phyloP scores from a whole-genome alignment of 2,329 filamentous ascomycete genomes.

The Microthyrium microscopicum region DNA sequence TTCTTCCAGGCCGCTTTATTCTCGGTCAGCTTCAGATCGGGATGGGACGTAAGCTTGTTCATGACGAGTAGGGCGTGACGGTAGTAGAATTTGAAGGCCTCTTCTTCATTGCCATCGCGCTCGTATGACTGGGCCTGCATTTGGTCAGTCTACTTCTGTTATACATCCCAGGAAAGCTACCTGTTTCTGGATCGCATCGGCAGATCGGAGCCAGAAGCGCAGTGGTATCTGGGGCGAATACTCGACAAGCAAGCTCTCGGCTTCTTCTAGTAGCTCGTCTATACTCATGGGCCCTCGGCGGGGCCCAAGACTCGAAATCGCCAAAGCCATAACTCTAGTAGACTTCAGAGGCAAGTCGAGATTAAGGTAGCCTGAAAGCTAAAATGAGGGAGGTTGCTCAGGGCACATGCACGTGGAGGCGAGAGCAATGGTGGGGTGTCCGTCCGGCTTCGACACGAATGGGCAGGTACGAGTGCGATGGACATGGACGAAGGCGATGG shows the following conservation, averaged over 20 bases:
- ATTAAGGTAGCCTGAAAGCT: too few relatives aligned
- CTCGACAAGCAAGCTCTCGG: slow-evolving; percentile 56
- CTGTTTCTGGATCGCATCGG: slow-evolving; percentile 64
- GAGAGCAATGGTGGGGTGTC: too few relatives aligned
- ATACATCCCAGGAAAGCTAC: slow-evolving; percentile 30
- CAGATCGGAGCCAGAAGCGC: slow-evolving; percentile 67
- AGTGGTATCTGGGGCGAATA: slow-evolving; percentile 65
- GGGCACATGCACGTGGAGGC: too few relatives aligned
- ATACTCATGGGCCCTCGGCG: slow-evolving; percentile 44
- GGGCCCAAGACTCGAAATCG: slow-evolving; percentile 7
- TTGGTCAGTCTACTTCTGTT: not conserved
- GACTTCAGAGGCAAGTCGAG: too few relatives aligned
- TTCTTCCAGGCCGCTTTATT: slow-evolving; percentile 35
- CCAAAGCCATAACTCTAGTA: too few relatives aligned
- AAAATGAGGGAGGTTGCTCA: too few relatives aligned
- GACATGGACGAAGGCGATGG: too few relatives aligned
- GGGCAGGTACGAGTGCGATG: too few relatives aligned
- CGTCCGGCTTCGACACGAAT: too few relatives aligned
- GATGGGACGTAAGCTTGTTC: slow-evolving; percentile 57
- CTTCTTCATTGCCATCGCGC: slow-evolving; percentile 67
- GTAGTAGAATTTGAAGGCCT: slow-evolving; percentile 83
- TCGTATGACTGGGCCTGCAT: slow-evolving; percentile 67
- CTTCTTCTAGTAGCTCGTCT: slow-evolving; percentile 59
- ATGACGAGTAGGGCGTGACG: slow-evolving; percentile 76
- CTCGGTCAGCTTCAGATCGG: slow-evolving; percentile 51